Conservation (phyloP, 495 filamentous ascomycete species). For the Extremus antarcticus region DNA sequence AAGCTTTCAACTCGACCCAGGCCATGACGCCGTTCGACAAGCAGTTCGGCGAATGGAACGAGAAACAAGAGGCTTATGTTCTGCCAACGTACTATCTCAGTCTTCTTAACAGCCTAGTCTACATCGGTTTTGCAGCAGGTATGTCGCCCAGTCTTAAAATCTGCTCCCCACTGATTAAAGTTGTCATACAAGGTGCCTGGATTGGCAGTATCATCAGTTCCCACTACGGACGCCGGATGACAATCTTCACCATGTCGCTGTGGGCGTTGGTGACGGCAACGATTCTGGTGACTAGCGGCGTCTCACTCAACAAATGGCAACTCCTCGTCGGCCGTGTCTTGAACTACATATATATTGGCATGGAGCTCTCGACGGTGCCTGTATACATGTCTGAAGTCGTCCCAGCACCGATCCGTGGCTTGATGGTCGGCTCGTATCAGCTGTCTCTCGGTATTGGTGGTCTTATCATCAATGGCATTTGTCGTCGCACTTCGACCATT, state of each 20-base stretch:
- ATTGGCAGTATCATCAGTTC: slow-evolving; percentile 1
- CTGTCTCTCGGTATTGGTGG: neutral
- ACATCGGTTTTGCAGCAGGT: neutral
- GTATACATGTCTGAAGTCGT: neutral
- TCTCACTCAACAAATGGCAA: neutral
- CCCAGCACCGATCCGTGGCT: neutral
- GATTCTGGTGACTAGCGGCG: neutral
- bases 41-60: neutral
- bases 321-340: slow-evolving; percentile 1
- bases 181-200: no score
- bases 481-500: neutral
- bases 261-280: neutral
- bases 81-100: neutral
- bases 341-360: slow-evolving; percentile 2
- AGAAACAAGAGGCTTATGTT: neutral
- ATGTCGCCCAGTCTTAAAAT: neutral
- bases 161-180: no score
- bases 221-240: neutral
- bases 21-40: neutral
- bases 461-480: neutral
- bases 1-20: slow-evolving; percentile 1
- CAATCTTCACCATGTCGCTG: slow-evolving; percentile 1
- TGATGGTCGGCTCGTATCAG: slow-evolving; percentile 1
- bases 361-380: neutral
- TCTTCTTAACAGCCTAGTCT: neutral